Percentiles rank a stretch among this genome's conserved stretches.
Evolutionary conservation across 2,329 filamentous ascomycete species (phyloP).

Genomic region (Apiospora aurea): DNA sequence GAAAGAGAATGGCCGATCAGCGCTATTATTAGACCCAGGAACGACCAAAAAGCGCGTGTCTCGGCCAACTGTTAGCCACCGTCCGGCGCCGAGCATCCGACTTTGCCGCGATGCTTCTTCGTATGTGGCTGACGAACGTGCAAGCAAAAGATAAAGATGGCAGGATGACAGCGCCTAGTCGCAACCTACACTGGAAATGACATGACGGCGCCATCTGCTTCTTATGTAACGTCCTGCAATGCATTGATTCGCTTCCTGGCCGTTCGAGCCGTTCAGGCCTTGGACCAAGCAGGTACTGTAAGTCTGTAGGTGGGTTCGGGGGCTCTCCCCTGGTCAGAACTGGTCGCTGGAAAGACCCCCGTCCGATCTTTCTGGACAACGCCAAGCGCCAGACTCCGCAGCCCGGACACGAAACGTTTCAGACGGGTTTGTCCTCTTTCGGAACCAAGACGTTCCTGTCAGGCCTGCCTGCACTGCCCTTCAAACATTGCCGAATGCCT

Average conservation of each 20-base stretch:
- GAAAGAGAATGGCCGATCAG: neutral
- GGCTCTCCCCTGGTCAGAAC: neutral
- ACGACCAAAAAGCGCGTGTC: neutral
- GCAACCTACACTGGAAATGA: neutral
- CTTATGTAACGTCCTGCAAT: neutral
- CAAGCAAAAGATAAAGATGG: neutral
- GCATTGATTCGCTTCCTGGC: neutral
- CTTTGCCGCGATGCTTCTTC: neutral
- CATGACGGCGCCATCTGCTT: neutral
- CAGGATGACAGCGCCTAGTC: neutral
- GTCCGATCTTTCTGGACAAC: constrained; percentile 12
- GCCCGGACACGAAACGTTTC: constrained; percentile 20
- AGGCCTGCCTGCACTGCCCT: constrained; percentile 16
- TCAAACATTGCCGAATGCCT: neutral
- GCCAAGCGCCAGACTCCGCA: neutral
- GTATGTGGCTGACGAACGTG: neutral
- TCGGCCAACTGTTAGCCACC: constrained; percentile 1
- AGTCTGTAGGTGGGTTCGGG: neutral
- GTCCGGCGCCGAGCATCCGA: neutral
- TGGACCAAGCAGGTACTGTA: neutral
- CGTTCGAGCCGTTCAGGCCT: neutral
- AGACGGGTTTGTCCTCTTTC: constrained; percentile 19
- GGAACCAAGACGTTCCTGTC: constrained; percentile 11
- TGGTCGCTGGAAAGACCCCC: neutral
- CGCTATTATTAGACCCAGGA: neutral